Evolutionary conservation across 805 yeast genomes (phyloP).

Genomic region (Saccharomycopsis selenospora): DNA sequence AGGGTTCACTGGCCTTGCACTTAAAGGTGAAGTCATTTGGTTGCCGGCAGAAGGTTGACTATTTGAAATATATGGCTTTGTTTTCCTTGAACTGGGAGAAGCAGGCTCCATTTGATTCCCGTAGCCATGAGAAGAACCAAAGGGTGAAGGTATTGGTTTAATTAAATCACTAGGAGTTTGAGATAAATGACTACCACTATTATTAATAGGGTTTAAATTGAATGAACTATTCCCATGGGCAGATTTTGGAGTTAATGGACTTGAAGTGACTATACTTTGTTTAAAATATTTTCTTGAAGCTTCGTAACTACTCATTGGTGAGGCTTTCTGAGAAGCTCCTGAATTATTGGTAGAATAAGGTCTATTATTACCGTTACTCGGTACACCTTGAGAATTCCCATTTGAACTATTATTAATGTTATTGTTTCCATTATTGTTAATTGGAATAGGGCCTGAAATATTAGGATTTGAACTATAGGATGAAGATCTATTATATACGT

Average conservation of each 20-base stretch:
- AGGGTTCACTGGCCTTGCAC: not conserved
- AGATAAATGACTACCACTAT: not conserved
- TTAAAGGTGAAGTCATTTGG: not conserved
- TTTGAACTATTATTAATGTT: not conserved
- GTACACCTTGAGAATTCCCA: too few relatives aligned
- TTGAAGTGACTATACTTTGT: conserved; percentile 2
- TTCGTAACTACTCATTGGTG: conserved; percentile 15
- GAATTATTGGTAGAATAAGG: not conserved
- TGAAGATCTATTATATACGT: too few relatives aligned
- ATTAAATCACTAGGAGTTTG: not conserved
- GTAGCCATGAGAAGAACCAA: conserved; percentile 4
- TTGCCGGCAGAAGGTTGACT: conserved; percentile 4
- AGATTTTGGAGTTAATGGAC: conserved; percentile 10
- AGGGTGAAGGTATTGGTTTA: conserved; percentile 17
- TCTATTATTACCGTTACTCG: not conserved
- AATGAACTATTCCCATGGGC: conserved; percentile 1
- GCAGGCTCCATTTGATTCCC: not conserved
- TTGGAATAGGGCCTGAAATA: too few relatives aligned
- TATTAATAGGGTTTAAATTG: too few relatives aligned
- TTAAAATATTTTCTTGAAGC: conserved; percentile 20
- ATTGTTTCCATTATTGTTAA: too few relatives aligned
- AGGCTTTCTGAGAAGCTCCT: not conserved
- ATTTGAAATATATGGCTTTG: conserved; percentile 4
- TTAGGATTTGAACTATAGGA: too few relatives aligned
- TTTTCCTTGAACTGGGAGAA: not conserved